A percentile compares a stretch with the other conserved stretches of the same genome.
Conservation (phyloP, 495 filamentous ascomycete species). For the Penicillium desertorum region DNA sequence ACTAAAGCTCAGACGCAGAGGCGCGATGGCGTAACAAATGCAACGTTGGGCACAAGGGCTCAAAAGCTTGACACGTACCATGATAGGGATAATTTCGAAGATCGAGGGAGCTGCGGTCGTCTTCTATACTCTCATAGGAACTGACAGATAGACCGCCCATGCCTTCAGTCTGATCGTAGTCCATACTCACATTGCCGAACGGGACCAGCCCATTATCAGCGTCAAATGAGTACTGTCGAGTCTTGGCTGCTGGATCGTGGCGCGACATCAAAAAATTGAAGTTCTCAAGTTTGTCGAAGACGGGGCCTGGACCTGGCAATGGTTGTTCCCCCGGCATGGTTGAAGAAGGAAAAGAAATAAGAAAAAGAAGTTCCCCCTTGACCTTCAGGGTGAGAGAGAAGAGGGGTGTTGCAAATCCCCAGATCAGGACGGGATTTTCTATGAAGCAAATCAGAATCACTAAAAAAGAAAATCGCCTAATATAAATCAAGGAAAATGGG, state of each 20-base stretch:
- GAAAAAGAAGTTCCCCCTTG: slow-evolving; percentile 11
- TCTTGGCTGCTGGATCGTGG: slow-evolving; percentile 39
- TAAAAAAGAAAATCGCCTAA: slow-evolving; percentile 7
- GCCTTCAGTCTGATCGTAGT: slow-evolving; percentile 50
- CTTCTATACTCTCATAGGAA: slow-evolving; percentile 51
- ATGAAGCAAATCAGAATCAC: slow-evolving; percentile 16
- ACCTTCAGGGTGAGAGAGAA: slow-evolving; percentile 15
- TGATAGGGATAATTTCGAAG: slow-evolving; percentile 48
- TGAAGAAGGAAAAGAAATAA: slow-evolving; percentile 4
- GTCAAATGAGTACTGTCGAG: slow-evolving; percentile 47
- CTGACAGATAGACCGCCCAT: slow-evolving; percentile 51
- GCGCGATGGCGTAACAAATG: slow-evolving; percentile 43
- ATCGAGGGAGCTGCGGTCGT: slow-evolving; percentile 47
- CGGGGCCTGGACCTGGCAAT: slow-evolving; percentile 25
- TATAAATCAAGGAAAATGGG: slow-evolving; percentile 12
- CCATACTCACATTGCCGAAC: slow-evolving; percentile 41
- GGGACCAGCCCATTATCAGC: slow-evolving; percentile 42
- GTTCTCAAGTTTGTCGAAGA: slow-evolving; percentile 44
- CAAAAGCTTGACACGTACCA: slow-evolving; percentile 33
- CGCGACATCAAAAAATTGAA: slow-evolving; percentile 46
- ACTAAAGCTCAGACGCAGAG: slow-evolving; percentile 21
- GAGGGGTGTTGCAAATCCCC: slow-evolving; percentile 21
- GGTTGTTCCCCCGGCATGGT: slow-evolving; percentile 44
- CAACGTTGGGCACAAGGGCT: slow-evolving; percentile 33
- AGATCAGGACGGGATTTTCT: slow-evolving; percentile 21